Evolutionary conservation across 2,329 filamentous ascomycete genomes (phyloP).

Genomic region (Beauveria caledonica): DNA sequence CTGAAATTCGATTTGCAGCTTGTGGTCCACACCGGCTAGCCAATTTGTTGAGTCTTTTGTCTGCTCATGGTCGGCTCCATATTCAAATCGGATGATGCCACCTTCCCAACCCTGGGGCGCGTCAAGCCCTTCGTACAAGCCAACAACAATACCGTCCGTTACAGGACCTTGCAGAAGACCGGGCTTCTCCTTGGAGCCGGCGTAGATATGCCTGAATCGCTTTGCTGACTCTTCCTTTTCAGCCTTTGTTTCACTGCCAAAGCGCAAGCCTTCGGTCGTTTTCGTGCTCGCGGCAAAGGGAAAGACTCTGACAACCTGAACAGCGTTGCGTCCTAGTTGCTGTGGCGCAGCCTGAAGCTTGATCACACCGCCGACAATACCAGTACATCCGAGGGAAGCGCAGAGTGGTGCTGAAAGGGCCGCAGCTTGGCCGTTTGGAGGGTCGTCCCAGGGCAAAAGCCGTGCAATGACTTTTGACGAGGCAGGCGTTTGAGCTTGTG

Average conservation of each 20-base stretch:
- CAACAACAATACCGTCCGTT: slow-evolving; percentile 79
- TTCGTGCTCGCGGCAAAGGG: slow-evolving; percentile 62
- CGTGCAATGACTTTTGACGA: slow-evolving; percentile 63
- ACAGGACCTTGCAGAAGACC: slow-evolving; percentile 74
- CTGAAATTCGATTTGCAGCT: slow-evolving; percentile 67
- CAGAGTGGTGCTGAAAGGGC: slow-evolving; percentile 75
- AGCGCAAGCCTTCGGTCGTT: slow-evolving; percentile 61
- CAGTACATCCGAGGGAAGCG: slow-evolving; percentile 59
- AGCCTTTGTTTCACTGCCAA: slow-evolving; percentile 79
- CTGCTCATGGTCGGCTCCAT: slow-evolving; percentile 30
- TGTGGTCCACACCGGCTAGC: slow-evolving; percentile 71
- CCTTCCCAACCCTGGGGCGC: slow-evolving; percentile 65
- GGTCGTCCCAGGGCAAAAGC: slow-evolving; percentile 73
- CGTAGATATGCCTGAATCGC: slow-evolving; percentile 64
- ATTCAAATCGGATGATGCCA: slow-evolving; percentile 71
- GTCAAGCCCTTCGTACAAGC: slow-evolving; percentile 43
- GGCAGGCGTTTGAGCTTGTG: slow-evolving; percentile 36
- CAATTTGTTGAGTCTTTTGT: slow-evolving; percentile 50
- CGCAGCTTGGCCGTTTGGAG: slow-evolving; percentile 71
- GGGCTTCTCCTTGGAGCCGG: slow-evolving; percentile 42
- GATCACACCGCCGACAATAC: slow-evolving; percentile 76
- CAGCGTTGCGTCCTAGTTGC: slow-evolving; percentile 57
- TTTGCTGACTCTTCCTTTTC: slow-evolving; percentile 71
- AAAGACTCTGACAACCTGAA: slow-evolving; percentile 64
- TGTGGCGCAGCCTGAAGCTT: slow-evolving; percentile 76